phyloP scores from a whole-genome alignment of 1,284 basidiomycete species.

The Moesziomyces aphidis region DNA sequence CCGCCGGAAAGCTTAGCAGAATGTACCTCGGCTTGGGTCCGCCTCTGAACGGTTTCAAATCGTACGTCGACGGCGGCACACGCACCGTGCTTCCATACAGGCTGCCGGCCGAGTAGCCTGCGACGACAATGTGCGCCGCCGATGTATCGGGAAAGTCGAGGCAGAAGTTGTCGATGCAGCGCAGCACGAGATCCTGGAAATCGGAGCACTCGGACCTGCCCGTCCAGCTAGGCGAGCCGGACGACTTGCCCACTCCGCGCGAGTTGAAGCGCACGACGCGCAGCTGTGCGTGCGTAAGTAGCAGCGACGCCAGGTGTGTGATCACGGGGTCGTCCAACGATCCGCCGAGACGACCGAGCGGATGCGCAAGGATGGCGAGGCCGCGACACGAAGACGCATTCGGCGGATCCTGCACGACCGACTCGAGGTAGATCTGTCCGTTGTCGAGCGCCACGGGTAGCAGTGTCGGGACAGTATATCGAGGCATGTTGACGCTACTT shows the following conservation, averaged over 20 bases:
- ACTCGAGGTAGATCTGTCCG: conserved; percentile 36
- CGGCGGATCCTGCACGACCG: conserved; percentile 31
- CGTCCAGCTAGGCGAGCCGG: conserved; percentile 47
- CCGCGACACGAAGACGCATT: conserved; percentile 21
- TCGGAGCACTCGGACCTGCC: conserved; percentile 39
- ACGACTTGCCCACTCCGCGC: conserved; percentile 43
- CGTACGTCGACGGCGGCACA: conserved; percentile 8
- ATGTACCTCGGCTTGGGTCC: conserved; percentile 36
- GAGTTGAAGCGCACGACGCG: conserved; percentile 51
- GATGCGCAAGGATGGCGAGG: conserved; percentile 41
- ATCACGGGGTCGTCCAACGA: conserved; percentile 47
- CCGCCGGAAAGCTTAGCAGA: conserved; percentile 48
- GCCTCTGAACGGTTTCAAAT: conserved; percentile 25
- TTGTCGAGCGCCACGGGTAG: conserved; percentile 28
- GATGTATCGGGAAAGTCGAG: conserved; percentile 23
- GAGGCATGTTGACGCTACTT: conserved; percentile 17
- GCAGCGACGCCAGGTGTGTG: conserved; percentile 19
- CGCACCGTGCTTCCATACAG: conserved; percentile 40
- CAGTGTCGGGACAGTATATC: conserved; percentile 25
- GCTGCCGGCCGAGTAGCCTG: conserved; percentile 43
- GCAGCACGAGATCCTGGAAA: conserved; percentile 35
- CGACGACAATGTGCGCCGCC: conserved; percentile 14
- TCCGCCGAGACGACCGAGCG: conserved; percentile 44
- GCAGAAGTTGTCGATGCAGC: conserved; percentile 37
- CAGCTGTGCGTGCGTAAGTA: conserved; percentile 21